Conservation (phyloP, 352 stramenopile genomes). For the Pythium vanterpoolii region DNA sequence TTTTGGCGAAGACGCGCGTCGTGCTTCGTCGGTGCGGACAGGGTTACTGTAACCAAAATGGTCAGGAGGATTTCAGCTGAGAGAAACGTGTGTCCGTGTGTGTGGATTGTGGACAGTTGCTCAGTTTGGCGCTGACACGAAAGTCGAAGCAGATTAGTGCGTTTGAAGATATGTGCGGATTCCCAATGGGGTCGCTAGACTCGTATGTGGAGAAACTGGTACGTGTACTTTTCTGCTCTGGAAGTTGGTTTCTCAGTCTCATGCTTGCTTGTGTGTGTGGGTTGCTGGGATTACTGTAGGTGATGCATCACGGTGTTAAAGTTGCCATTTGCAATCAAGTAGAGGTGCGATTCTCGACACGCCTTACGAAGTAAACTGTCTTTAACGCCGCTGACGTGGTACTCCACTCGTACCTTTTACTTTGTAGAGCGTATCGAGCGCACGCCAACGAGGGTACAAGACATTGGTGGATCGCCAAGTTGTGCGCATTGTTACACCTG, state of each 20-base stretch:
- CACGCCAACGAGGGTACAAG: constrained; percentile 54
- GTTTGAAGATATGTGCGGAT: constrained; percentile 75
- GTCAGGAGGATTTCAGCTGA: neutral
- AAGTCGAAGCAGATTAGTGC: constrained; percentile 57
- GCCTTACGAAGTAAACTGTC: neutral
- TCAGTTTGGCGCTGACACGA: constrained; percentile 67
- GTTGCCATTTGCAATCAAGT: constrained; percentile 84
- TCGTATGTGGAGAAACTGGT: constrained; percentile 83
- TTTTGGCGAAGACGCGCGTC: constrained; percentile 69
- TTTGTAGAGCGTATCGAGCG: constrained; percentile 40
- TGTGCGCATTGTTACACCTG: constrained; percentile 71
- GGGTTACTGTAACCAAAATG: neutral
- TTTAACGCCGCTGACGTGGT: neutral
- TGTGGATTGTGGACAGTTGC: constrained; percentile 35
- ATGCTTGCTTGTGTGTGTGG: neutral
- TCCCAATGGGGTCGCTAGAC: constrained; percentile 66
- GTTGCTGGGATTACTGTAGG: constrained; percentile 23
- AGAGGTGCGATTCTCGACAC: constrained; percentile 36
- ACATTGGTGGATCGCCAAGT: constrained; percentile 71
- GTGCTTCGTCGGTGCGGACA: constrained; percentile 50
- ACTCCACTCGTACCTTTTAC: neutral
- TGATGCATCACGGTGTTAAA: constrained; percentile 81
- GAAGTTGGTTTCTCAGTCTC: neutral
- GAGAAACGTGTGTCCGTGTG: neutral
- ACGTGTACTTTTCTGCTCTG: constrained; percentile 2